Evolutionary conservation across 352 stramenopile genomes (phyloP), one percentile per base, ranked within the genome.

Genomic region (Phytopythium litorale): DNA sequence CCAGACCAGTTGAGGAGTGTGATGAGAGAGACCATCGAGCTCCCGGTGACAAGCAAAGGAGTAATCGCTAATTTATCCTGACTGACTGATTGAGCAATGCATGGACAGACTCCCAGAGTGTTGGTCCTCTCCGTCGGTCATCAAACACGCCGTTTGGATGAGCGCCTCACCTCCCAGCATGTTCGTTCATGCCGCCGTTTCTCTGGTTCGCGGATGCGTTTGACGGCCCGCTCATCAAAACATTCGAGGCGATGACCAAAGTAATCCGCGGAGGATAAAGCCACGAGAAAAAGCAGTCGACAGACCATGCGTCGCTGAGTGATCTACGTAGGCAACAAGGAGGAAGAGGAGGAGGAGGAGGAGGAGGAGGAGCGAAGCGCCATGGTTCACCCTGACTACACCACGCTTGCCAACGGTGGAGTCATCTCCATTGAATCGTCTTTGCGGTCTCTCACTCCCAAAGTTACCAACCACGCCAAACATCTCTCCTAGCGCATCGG

Each of bases 101-200:
- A 6, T 16, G 18, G 37, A 16, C 37, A 42, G 16, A 18, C 37
- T 19, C 3, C 37, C 5, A 42, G 37, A 42, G 37, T 42, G 37
- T 12, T 42, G 37, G 37, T 42, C 35, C 13, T 42, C 11, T 42
- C 8, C 8, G 11, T 42, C 37, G 37, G 9, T 53, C 46, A 53
- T 53, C 46, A 11, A 32, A 18, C 46, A 25, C 9, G 46, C 30
- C 46, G 46, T 35, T 53, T 53, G 23, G 46, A 53, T 53, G 46
- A 53, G 46, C 21, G 4, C 28, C n/a, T 7, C 11, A 53, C 11
- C 28, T 33, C 21, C 28, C 11, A 18, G 46, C 46, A 15, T 53
- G 46, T 23, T 50, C n/a, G 28, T 30, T 30, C 45, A n/a, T 51
- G 45, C 30, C 12, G 46, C 30, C 21, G 30, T 25, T 53, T 30